A percentile compares a stretch with the other conserved stretches of the same genome.
Evolutionary conservation across 2,329 filamentous ascomycete species (phyloP).

Genomic region (Fusarium tricinctum): DNA sequence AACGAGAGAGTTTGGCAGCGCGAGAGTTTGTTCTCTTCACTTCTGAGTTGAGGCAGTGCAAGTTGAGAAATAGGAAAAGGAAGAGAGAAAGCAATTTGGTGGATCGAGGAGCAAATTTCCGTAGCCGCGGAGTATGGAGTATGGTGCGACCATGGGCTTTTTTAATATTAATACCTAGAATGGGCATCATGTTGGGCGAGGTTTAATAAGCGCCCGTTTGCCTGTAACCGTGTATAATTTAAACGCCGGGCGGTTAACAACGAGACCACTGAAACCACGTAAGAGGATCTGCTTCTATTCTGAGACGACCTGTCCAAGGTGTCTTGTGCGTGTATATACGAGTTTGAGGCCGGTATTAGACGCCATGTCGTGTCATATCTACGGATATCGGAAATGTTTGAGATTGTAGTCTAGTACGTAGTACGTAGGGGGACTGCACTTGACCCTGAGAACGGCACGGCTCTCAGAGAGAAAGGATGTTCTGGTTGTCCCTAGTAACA

Average conservation of each 20-base stretch:
- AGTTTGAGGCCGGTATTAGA: conserved; percentile 21
- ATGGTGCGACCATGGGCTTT: conserved; percentile 41
- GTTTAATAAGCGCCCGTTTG: conserved; percentile 38
- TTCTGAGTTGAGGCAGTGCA: conserved; percentile 34
- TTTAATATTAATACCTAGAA: conserved; percentile 39
- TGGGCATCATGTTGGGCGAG: conserved; percentile 1
- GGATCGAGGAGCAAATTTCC: conserved; percentile 45
- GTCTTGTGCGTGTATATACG: neutral
- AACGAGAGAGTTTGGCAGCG: conserved; percentile 15
- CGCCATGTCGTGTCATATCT: conserved; percentile 7
- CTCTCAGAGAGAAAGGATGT: neutral
- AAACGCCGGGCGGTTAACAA: conserved; percentile 43
- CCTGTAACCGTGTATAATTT: conserved; percentile 8
- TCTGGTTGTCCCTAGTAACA: conserved; percentile 37
- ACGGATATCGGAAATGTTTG: conserved; percentile 23
- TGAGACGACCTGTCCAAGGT: conserved; percentile 19
- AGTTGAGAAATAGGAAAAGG: conserved; percentile 21
- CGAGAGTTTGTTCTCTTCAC: conserved; percentile 1
- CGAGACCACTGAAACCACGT: conserved; percentile 39
- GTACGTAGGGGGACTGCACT: conserved; percentile 20
- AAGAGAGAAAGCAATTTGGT: conserved; percentile 4
- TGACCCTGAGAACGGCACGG: conserved; percentile 42
- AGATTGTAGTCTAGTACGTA: conserved; percentile 1
- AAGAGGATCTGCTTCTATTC: conserved; percentile 37
- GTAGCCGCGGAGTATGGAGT: conserved; percentile 45